A percentile compares a stretch with the other conserved stretches of the same genome.
Evolutionary conservation across 495 filamentous ascomycete species (phyloP).

Genomic region (Thozetella sp.): DNA sequence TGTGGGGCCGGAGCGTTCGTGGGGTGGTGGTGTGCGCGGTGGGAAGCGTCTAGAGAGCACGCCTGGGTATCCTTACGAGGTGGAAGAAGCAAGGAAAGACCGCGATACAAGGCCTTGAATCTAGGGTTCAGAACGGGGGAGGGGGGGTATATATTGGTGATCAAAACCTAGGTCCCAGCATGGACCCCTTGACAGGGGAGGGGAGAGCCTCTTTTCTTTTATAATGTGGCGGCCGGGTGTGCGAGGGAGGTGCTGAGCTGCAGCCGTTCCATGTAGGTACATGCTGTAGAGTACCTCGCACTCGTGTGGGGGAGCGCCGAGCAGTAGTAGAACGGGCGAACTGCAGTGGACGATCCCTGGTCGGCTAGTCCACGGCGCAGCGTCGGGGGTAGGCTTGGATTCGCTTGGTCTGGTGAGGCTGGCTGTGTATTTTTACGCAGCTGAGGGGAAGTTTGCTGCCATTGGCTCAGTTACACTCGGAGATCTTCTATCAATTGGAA

Average conservation of each 20-base stretch:
- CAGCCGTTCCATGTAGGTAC: too few relatives aligned
- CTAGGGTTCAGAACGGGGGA: too few relatives aligned
- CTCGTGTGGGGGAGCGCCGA: too few relatives aligned
- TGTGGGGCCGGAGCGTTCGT: too few relatives aligned
- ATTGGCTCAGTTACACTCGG: neutral
- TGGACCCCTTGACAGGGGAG: neutral
- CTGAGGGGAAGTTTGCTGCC: neutral
- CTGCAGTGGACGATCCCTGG: slow-evolving; percentile 1
- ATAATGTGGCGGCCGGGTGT: neutral
- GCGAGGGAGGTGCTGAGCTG: too few relatives aligned
- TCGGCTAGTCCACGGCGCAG: neutral
- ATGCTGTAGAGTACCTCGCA: too few relatives aligned
- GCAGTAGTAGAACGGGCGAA: neutral
- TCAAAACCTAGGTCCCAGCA: too few relatives aligned
- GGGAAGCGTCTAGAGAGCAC: too few relatives aligned
- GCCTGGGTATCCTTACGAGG: too few relatives aligned
- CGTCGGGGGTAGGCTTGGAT: neutral
- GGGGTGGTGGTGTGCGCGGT: neutral
- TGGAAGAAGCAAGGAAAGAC: neutral
- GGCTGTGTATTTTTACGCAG: neutral
- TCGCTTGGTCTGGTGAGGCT: neutral
- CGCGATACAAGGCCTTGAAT: too few relatives aligned
- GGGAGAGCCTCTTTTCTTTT: neutral
- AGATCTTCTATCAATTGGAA: neutral
- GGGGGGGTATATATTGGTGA: too few relatives aligned